These are phyloP conservation scores for Peronospora destructor DNA, from an alignment of 352 stramenopile species.

Conservation along the genomic window DNA sequence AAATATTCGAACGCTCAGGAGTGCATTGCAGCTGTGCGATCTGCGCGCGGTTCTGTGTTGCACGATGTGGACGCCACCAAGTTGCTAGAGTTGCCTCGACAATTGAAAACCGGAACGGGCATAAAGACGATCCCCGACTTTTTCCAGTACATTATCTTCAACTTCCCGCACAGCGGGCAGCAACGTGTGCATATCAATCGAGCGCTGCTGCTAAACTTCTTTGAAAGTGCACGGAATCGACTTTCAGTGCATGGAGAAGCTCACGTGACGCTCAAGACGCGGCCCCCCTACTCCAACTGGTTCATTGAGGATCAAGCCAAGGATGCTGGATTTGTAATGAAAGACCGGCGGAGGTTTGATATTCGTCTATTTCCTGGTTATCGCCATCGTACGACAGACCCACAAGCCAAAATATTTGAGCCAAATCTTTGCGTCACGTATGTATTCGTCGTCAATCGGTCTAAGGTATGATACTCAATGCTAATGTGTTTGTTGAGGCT, in stretches of 20 bases:
- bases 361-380: constrained; percentile 73
- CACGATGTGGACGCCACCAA: constrained; percentile 82
- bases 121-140: constrained; percentile 33
- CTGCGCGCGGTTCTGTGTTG: constrained; percentile 41
- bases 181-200: constrained; percentile 86
- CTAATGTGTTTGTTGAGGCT: background rate
- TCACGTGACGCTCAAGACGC: constrained; percentile 83
- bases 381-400: constrained; percentile 83
- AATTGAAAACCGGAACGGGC: constrained; percentile 16
- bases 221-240: constrained; percentile 63
- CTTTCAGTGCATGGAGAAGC: constrained; percentile 56
- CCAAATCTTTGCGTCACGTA: constrained; percentile 78
- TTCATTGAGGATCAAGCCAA: constrained; percentile 80
- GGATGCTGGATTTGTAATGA: constrained; percentile 61
- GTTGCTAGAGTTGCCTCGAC: constrained; percentile 43
- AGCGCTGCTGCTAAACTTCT: constrained; percentile 74
- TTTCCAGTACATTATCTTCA: constrained; percentile 85
- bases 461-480: constrained; percentile 36
- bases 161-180: constrained; percentile 85
- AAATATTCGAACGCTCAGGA: constrained; percentile 78
- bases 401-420: constrained; percentile 79
- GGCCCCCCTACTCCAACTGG: constrained; percentile 85
- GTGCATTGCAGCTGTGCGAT: constrained; percentile 52
- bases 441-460: constrained; percentile 79
- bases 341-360: constrained; percentile 69